Percentiles rank a stretch among this genome's conserved stretches.
Evolutionary conservation across 306 rosid species (phyloP).

Genomic region (Acacia confusa): DNA sequence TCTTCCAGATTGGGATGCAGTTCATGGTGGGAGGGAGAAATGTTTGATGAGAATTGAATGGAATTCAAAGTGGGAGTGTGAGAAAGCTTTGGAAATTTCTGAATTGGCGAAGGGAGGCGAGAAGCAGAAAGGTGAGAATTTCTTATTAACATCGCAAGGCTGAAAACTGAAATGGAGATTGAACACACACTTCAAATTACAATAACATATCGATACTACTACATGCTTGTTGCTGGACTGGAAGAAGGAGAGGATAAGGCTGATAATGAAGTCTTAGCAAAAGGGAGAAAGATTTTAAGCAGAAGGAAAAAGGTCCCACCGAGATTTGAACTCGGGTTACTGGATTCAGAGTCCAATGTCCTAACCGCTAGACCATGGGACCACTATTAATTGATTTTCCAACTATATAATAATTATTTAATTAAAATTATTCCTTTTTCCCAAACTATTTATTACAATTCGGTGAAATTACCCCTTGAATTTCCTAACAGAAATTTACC

Average conservation of each 20-base stretch:
- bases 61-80: constrained; percentile 32
- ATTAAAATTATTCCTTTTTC: too few relatives aligned
- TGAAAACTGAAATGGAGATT: not conserved
- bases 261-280: not conserved
- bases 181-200: not conserved
- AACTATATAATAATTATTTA: too few relatives aligned
- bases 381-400: accelerated
- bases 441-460: too few relatives aligned
- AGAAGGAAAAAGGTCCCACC: constrained; percentile 10
- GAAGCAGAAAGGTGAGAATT: constrained; percentile 32
- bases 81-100: constrained; percentile 14
- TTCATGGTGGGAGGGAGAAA: not conserved
- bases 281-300: not conserved
- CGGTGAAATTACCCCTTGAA: too few relatives aligned
- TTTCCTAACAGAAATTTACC: too few relatives aligned
- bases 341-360: constrained; percentile 30
- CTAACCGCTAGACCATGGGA: constrained; percentile 27
- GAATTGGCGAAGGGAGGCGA: constrained; percentile 33
- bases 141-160: constrained; percentile 33
- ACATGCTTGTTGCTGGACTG: not conserved
- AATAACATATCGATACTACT: not conserved
- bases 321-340: constrained; percentile 29
- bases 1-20: constrained; percentile 35
- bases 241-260: not conserved
- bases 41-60: constrained; percentile 25